Evolutionary conservation across 306 rosid genomes (phyloP).

Genomic region (Psophocarpus tetragonolobus): DNA sequence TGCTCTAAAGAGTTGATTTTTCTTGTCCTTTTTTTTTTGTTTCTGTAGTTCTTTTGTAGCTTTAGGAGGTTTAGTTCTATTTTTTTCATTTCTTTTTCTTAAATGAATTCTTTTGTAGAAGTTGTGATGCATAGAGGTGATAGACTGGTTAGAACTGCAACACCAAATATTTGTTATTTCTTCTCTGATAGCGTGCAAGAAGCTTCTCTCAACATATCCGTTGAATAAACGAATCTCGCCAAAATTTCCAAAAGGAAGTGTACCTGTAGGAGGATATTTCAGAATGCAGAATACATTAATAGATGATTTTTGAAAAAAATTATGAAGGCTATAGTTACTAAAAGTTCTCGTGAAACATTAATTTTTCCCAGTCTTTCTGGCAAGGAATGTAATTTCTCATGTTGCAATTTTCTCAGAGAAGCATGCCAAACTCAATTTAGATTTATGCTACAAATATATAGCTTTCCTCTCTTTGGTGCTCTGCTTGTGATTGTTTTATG

Average conservation of each 20-base stretch:
- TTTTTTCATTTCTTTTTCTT: background rate
- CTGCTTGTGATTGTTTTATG: slow-evolving; percentile 9
- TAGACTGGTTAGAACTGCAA: background rate
- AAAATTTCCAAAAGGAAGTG: slow-evolving; percentile 1
- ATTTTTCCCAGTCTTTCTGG: background rate
- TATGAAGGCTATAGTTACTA: background rate
- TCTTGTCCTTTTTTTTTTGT: background rate
- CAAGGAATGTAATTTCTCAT: background rate
- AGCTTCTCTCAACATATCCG: background rate
- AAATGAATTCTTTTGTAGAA: background rate
- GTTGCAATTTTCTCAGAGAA: background rate
- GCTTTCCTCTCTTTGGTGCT: background rate
- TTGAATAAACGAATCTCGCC: background rate
- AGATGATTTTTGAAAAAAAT: background rate
- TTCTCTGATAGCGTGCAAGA: background rate
- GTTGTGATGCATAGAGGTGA: background rate
- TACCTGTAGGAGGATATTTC: slow-evolving; percentile 46
- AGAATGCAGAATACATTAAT: slow-evolving; percentile 53
- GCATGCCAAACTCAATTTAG: background rate
- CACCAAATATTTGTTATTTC: background rate
- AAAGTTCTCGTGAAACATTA: background rate
- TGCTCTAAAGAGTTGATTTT: background rate
- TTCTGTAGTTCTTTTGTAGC: background rate
- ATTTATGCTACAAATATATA: background rate
- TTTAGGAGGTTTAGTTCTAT: background rate